These are phyloP conservation scores for Aspergillus sp. DNA, from an alignment of 2,329 filamentous ascomycete species.

Conservation along the genomic window DNA sequence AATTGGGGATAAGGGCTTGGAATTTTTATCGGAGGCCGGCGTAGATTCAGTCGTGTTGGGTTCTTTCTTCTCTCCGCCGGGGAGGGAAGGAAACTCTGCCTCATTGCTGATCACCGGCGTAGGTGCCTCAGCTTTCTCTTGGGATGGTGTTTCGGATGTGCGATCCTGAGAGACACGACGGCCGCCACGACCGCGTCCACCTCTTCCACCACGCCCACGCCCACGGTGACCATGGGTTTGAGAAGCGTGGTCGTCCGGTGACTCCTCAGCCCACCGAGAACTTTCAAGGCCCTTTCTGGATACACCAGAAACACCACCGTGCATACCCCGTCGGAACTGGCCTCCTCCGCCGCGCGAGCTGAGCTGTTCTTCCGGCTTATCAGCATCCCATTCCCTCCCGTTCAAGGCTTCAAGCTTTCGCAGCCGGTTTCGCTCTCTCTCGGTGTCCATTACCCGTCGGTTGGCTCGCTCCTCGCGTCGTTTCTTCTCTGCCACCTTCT, in stretches of 20 bases:
- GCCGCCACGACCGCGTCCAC: constrained; percentile 28
- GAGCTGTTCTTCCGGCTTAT: constrained; percentile 60
- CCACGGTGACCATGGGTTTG: constrained; percentile 21
- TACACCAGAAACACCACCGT: constrained; percentile 50
- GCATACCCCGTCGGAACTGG: constrained; percentile 51
- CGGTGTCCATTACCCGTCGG: constrained; percentile 60
- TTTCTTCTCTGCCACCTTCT: constrained; percentile 57
- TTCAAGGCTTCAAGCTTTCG: constrained; percentile 59
- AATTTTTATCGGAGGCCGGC: constrained; percentile 22
- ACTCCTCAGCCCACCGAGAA: constrained; percentile 14
- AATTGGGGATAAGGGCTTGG: constrained; percentile 28
- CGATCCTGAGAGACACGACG: constrained; percentile 26
- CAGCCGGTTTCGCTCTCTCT: constrained; percentile 61
- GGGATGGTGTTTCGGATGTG: constrained; percentile 14
- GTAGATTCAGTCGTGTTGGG: constrained; percentile 7
- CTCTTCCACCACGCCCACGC: constrained; percentile 32
- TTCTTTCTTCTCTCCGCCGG: constrained; percentile 26
- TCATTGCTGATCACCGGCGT: constrained; percentile 30
- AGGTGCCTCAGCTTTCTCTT: constrained; percentile 16
- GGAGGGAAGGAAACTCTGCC: constrained; percentile 38
- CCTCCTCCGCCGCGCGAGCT: constrained; percentile 42
- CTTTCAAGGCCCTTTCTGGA: constrained; percentile 31
- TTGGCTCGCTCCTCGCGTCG: constrained; percentile 53
- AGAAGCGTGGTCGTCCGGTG: background rate
- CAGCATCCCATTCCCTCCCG: constrained; percentile 63